These are phyloP conservation scores for Aspergillus pseudotamarii DNA, from an alignment of 2,329 filamentous ascomycete genomes.

Conservation along the genomic window DNA sequence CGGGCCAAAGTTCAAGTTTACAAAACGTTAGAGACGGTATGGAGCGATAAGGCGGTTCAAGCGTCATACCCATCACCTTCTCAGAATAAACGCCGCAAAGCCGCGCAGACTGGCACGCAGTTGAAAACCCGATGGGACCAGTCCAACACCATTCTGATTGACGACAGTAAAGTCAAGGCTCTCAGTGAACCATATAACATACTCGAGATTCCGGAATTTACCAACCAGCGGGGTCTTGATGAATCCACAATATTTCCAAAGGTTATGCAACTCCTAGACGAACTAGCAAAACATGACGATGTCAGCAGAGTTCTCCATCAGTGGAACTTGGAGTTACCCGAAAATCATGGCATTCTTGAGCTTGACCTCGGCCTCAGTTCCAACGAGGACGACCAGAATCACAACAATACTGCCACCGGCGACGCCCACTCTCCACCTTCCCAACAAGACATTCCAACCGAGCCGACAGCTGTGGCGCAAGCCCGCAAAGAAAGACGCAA, in stretches of 20 bases:
- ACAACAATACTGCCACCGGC: not conserved
- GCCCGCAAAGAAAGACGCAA: slow-evolving; percentile 21
- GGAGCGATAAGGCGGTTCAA: slow-evolving; percentile 57
- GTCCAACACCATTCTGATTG: slow-evolving; percentile 84
- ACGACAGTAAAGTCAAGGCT: slow-evolving; percentile 82
- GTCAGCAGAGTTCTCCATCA: slow-evolving; percentile 47
- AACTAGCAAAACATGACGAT: slow-evolving; percentile 52
- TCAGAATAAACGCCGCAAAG: slow-evolving; percentile 6
- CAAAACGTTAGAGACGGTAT: slow-evolving; percentile 77
- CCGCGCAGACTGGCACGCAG: slow-evolving; percentile 36
- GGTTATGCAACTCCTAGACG: slow-evolving; percentile 57
- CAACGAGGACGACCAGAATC: not conserved
- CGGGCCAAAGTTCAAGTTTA: slow-evolving; percentile 77
- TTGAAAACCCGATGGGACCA: slow-evolving; percentile 69
- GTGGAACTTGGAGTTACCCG: slow-evolving; percentile 31
- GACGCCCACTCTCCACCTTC: not conserved
- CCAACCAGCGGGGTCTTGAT: slow-evolving; percentile 42
- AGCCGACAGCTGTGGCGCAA: slow-evolving; percentile 12
- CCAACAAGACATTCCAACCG: not conserved
- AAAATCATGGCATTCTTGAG: slow-evolving; percentile 22
- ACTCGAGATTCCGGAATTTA: slow-evolving; percentile 78
- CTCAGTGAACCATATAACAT: slow-evolving; percentile 81
- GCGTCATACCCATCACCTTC: slow-evolving; percentile 40
- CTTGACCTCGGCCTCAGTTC: slow-evolving; percentile 18
- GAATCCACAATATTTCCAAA: slow-evolving; percentile 51